phyloP scores from a whole-genome alignment of 805 yeast species.

The Hanseniaspora occidentalis region DNA sequence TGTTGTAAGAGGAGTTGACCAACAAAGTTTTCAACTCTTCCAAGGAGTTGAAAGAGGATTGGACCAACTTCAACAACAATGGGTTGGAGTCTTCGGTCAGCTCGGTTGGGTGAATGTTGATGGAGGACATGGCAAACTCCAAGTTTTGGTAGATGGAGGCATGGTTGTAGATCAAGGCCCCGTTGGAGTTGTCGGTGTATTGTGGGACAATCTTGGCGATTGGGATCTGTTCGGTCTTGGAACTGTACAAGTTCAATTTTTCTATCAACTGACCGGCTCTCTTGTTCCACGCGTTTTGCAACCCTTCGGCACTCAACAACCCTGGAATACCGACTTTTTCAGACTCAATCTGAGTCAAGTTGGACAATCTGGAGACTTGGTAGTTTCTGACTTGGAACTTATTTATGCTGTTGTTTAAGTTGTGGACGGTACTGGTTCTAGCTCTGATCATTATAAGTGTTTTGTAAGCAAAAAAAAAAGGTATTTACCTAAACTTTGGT shows the following conservation, averaged over 20 bases:
- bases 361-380: background rate
- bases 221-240: constrained; percentile 16
- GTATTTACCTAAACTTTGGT: too few relatives aligned
- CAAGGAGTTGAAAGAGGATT: constrained; percentile 57
- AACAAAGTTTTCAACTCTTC: constrained; percentile 64
- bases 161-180: constrained; percentile 24
- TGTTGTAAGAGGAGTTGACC: constrained; percentile 51
- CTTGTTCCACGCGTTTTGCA: constrained; percentile 39
- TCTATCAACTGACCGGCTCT: constrained; percentile 29
- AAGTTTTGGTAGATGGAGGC: constrained; percentile 30
- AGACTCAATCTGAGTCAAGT: constrained; percentile 4
- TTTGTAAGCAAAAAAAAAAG: too few relatives aligned
- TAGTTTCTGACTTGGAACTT: background rate
- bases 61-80: constrained; percentile 13
- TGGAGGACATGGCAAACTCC: constrained; percentile 25
- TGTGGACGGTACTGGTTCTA: too few relatives aligned
- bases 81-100: constrained; percentile 10
- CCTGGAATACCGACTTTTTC: constrained; percentile 34
- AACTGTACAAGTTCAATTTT: constrained; percentile 27
- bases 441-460: background rate
- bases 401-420: too few relatives aligned
- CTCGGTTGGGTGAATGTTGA: constrained; percentile 16
- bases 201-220: constrained; percentile 17
- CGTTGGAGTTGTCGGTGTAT: constrained; percentile 19
- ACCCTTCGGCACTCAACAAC: constrained; percentile 32